These are phyloP conservation scores for Calvatia gigantea DNA, from an alignment of 768 basidiomycete species.

Conservation along the genomic window DNA sequence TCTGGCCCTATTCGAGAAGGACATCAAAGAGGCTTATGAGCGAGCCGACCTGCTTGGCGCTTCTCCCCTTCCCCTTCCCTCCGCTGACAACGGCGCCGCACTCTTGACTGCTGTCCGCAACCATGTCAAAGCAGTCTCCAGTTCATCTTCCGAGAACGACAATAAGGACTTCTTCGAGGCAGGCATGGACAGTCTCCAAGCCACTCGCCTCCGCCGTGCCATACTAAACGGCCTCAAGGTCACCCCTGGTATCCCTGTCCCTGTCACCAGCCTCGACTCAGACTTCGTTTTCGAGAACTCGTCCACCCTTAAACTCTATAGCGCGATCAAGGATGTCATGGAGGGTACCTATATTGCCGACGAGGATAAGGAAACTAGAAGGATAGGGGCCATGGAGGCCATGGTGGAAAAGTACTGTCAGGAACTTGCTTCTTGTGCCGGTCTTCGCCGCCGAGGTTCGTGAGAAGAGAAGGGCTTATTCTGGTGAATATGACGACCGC, in stretches of 20 bases:
- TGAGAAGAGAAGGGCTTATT: not conserved
- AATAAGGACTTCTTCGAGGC: constrained; percentile 34
- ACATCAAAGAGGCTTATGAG: constrained; percentile 32
- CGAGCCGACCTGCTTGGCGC: constrained; percentile 20
- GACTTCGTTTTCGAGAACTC: constrained; percentile 30
- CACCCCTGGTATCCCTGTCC: constrained; percentile 15
- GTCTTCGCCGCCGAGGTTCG: constrained; percentile 5
- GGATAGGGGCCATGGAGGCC: constrained; percentile 21
- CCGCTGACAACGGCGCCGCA: constrained; percentile 16
- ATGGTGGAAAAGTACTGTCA: constrained; percentile 25
- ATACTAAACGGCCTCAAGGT: constrained; percentile 22
- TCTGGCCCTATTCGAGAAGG: constrained; percentile 25
- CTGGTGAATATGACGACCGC: constrained; percentile 1
- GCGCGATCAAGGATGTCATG: constrained; percentile 20
- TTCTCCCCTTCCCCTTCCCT: constrained; percentile 22
- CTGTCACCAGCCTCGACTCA: constrained; percentile 17
- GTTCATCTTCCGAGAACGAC: constrained; percentile 16
- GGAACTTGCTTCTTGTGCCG: constrained; percentile 13
- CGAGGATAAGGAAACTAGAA: constrained; percentile 14
- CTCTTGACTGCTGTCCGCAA: constrained; percentile 20
- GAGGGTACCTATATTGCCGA: constrained; percentile 11
- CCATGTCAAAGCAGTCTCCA: constrained; percentile 20
- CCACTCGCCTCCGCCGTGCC: constrained; percentile 29
- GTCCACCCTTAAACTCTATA: constrained; percentile 22
- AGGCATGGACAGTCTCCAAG: constrained; percentile 39